Base-by-base conservation (phyloP, 345 rosid genomes). In the Zanthoxylum bungeanum region DNA sequence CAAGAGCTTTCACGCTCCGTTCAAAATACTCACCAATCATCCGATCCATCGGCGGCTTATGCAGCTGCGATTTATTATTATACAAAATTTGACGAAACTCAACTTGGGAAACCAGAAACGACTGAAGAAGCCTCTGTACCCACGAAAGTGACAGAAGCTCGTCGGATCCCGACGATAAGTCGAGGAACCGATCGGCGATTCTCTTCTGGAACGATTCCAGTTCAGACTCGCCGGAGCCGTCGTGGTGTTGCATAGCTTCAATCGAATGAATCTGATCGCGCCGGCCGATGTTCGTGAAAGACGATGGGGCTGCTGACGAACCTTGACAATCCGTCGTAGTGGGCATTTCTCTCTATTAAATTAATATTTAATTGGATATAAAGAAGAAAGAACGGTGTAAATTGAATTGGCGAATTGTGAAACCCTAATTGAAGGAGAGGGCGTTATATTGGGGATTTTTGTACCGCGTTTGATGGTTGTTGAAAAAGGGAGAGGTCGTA, bases 1-100 rank as follows among this genome's bases (percentile, higher is more conserved):
- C 96, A 3, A 90, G 90, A 33, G 98, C 93, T 86, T 92, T 92
- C 50, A 90, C 82, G 74, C 83, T 86, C 46, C 96, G 78, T n/a
- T 90, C 94, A 60, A 78, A 85, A 68, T 75, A 89, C 22, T 90
- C 97, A 0, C 83, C 71, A 24, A 92, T 55, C 59, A 87, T 17
- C 22, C 87, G 83, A 69, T 90, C 88, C 76, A 73, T 68, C 8
- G 89, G 82, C 9, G 82, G 69, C 65, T 47, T 74, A 40, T 47
- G 59, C 25, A 81, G 31, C 28, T 39, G 73, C 64, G 79, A 53
- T 60, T 52, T 64, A 73, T 77, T 66, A 10, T 75, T 75, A 28
- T 31, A 30, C 12, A 85, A 44, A 28, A 83, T 60, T 16, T 66
- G 56, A 66, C 85, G 57, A 40, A 87, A 87, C 17, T 76, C 79